Evolutionary conservation across 768 basidiomycete genomes (phyloP).

Genomic region (Suillus sp.): DNA sequence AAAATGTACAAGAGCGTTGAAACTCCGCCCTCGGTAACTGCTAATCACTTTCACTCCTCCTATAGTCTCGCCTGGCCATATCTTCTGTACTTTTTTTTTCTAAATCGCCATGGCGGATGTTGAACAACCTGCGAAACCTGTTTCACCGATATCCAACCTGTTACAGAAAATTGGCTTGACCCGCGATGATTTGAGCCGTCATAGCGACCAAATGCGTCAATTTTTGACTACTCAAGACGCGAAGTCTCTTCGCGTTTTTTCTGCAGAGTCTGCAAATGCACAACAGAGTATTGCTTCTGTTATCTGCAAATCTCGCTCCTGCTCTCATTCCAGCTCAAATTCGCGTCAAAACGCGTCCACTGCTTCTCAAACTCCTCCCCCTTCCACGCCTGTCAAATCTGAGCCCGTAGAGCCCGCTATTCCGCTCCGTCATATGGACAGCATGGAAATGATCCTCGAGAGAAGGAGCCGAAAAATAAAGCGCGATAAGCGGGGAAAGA

Average conservation of each 20-base stretch:
- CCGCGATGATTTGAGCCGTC: constrained; percentile 69
- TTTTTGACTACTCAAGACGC: constrained; percentile 63
- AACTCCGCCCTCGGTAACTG: constrained; percentile 5
- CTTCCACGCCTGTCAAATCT: constrained; percentile 63
- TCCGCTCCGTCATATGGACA: constrained; percentile 62
- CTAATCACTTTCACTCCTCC: constrained; percentile 1
- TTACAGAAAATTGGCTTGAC: constrained; percentile 74
- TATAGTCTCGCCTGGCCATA: constrained; percentile 6
- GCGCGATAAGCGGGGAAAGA: constrained; percentile 49
- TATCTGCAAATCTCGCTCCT: constrained; percentile 43
- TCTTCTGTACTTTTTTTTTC: constrained; percentile 2
- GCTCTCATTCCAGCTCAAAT: constrained; percentile 42
- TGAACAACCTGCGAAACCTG: constrained; percentile 27
- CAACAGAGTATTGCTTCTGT: constrained; percentile 42
- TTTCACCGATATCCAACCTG: constrained; percentile 74
- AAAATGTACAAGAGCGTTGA: constrained; percentile 1
- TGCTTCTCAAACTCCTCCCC: constrained; percentile 40
- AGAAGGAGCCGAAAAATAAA: constrained; percentile 60
- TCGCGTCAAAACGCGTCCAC: constrained; percentile 54
- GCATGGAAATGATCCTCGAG: constrained; percentile 78
- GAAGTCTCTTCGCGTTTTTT: constrained; percentile 47
- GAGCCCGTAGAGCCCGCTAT: constrained; percentile 55
- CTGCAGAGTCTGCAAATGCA: constrained; percentile 35
- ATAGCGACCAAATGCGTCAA: constrained; percentile 79
- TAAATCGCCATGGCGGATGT: constrained; percentile 24